phyloP scores from a whole-genome alignment of 192 early-diverging fungal species.

The Coemansia sp. region DNA sequence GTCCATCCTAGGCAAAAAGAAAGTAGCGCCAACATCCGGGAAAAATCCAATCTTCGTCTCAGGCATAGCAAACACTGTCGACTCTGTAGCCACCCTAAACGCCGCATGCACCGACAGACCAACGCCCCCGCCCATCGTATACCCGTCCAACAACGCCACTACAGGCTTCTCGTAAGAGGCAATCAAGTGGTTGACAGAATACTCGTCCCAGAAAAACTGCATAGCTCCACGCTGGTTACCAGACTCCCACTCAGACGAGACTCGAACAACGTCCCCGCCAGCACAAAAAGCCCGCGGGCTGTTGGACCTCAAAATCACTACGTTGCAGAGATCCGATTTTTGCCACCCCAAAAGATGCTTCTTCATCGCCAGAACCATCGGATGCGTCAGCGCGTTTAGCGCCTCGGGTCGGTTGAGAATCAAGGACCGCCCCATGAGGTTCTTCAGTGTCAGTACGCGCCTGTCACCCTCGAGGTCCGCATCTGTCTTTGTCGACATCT shows the following conservation, averaged over 20 bases:
- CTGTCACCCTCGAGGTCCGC: constrained; percentile 35
- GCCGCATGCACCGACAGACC: constrained; percentile 94
- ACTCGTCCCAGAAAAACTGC: constrained; percentile 91
- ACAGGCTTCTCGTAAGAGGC: constrained; percentile 88
- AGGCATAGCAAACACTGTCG: constrained; percentile 96
- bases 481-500: constrained; percentile 25
- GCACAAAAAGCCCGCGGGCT: constrained; percentile 88
- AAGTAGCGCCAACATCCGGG: constrained; percentile 95
- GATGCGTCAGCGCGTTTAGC: constrained; percentile 83
- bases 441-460: constrained; percentile 41
- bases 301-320: constrained; percentile 80
- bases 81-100: constrained; percentile 96
- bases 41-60: constrained; percentile 97
- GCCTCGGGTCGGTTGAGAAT: constrained; percentile 80
- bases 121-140: constrained; percentile 97
- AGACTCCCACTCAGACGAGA: constrained; percentile 53
- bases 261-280: constrained; percentile 78
- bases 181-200: constrained; percentile 89
- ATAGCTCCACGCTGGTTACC: constrained; percentile 58
- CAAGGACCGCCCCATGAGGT: constrained; percentile 62
- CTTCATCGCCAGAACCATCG: constrained; percentile 83
- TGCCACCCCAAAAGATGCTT: constrained; percentile 88
- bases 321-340: constrained; percentile 83
- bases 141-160: constrained; percentile 87
- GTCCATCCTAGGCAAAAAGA: constrained; percentile 94